These are phyloP conservation scores for Xylaria sp. DNA, from an alignment of 2,329 filamentous ascomycete genomes.

Conservation along the genomic window DNA sequence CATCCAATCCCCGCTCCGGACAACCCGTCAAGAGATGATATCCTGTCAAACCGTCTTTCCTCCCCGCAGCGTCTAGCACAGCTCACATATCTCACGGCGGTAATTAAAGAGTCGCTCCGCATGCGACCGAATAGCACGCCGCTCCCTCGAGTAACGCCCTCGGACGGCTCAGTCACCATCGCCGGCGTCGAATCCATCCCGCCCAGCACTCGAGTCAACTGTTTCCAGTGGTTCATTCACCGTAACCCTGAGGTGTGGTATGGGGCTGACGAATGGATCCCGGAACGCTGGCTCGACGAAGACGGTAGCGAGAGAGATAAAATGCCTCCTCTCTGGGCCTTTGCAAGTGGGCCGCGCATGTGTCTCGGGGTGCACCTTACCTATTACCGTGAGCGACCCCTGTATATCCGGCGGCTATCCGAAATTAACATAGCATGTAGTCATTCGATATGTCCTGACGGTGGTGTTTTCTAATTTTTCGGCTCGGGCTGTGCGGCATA, in stretches of 20 bases:
- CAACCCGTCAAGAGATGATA: no score
- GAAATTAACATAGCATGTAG: no score
- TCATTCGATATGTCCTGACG: no score
- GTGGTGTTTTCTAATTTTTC: no score
- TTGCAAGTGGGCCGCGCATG: conserved; percentile 8
- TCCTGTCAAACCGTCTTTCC: no score
- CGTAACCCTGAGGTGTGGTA: conserved; percentile 14
- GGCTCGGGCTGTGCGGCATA: no score
- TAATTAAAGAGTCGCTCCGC: conserved; percentile 12
- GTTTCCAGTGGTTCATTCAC: conserved; percentile 24
- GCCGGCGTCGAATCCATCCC: conserved; percentile 11
- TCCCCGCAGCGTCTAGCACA: conserved; percentile 1
- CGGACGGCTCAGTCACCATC: not conserved
- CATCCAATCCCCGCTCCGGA: no score
- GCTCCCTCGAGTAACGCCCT: conserved; percentile 15
- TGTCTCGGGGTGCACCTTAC: conserved; percentile 6
- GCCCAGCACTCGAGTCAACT: conserved; percentile 5
- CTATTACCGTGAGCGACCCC: no score
- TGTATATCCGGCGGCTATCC: no score
- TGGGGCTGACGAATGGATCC: conserved; percentile 3
- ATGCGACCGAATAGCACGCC: conserved; percentile 21
- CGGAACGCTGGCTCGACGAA: conserved; percentile 12
- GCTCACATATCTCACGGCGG: conserved; percentile 14
- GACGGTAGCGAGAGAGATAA: not conserved
- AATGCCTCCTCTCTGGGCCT: not conserved